Conservation (phyloP, 2,329 filamentous ascomycete genomes). For the Juglanconis oblonga region DNA sequence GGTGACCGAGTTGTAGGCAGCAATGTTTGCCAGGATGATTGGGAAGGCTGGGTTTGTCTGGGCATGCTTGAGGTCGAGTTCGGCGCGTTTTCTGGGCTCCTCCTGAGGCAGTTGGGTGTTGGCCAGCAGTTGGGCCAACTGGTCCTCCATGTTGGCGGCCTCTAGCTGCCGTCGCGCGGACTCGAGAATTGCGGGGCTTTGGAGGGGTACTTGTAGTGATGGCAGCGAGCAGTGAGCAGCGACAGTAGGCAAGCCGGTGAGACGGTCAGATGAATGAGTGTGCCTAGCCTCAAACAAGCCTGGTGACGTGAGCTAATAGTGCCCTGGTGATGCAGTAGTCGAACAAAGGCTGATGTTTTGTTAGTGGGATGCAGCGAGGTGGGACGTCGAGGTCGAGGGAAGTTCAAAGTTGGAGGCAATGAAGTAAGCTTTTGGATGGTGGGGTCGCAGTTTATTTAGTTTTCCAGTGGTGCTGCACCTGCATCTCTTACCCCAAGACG, state of each 20-base stretch:
- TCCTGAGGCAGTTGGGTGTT: slow-evolving; percentile 80
- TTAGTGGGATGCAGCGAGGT: background rate
- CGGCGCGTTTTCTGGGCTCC: slow-evolving; percentile 78
- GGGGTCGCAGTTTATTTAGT: slow-evolving; percentile 5
- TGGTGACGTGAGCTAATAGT: background rate
- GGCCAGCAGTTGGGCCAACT: slow-evolving; percentile 82
- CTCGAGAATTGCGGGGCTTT: slow-evolving; percentile 1
- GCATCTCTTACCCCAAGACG: background rate
- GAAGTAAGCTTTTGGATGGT: slow-evolving; percentile 10
- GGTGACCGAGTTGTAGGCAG: slow-evolving; percentile 70
- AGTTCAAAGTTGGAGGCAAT: background rate
- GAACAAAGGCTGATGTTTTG: background rate
- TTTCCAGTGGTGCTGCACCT: background rate
- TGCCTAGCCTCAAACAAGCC: background rate
- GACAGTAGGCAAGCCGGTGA: background rate
- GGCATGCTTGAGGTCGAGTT: slow-evolving; percentile 73
- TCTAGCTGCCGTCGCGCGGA: background rate
- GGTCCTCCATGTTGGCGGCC: slow-evolving; percentile 72
- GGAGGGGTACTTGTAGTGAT: background rate
- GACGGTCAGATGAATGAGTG: background rate
- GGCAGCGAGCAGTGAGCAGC: background rate
- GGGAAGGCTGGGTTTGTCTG: slow-evolving; percentile 72
- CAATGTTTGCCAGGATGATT: slow-evolving; percentile 75
- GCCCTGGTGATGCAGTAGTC: slow-evolving; percentile 4
- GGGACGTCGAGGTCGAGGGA: background rate